Evolutionary conservation across 495 filamentous ascomycete species (phyloP).

Genomic region (Neurospora hispaniola): DNA sequence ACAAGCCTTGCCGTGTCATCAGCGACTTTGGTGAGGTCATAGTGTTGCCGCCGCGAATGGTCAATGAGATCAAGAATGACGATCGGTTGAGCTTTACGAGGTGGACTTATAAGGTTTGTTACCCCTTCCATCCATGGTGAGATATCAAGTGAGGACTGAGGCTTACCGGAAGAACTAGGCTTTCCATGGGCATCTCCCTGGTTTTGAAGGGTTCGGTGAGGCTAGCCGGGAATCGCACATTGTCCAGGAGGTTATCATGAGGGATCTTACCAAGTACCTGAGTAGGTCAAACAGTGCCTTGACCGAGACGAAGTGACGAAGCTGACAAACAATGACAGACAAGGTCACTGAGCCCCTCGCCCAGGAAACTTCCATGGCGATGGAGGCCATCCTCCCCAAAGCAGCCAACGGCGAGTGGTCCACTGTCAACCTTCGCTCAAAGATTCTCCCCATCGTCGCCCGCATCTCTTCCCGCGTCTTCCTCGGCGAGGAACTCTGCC

Average conservation of each 20-base stretch:
- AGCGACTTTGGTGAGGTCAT: slow-evolving; percentile 20
- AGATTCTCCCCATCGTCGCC: slow-evolving; percentile 25
- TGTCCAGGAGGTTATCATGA: slow-evolving; percentile 31
- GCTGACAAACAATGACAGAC: slow-evolving; percentile 12
- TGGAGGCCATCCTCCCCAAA: slow-evolving; percentile 22
- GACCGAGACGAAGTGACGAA: background rate
- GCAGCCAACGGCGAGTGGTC: slow-evolving; percentile 17
- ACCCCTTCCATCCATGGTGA: background rate
- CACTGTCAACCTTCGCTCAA: slow-evolving; percentile 5
- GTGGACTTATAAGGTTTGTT: slow-evolving; percentile 26
- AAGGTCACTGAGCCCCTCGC: slow-evolving; percentile 26
- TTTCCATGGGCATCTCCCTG: slow-evolving; percentile 34
- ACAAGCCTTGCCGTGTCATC: slow-evolving; percentile 17
- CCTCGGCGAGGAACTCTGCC: slow-evolving; percentile 36
- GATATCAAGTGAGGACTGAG: no score
- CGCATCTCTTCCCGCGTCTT: slow-evolving; percentile 38
- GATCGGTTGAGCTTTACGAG: slow-evolving; percentile 23
- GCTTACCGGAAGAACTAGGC: slow-evolving; percentile 13
- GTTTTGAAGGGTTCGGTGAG: slow-evolving; percentile 34
- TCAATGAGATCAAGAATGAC: slow-evolving; percentile 40
- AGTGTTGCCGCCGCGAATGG: slow-evolving; percentile 34
- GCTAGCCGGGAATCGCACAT: slow-evolving; percentile 13
- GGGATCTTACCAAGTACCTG: slow-evolving; percentile 38
- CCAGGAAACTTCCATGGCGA: slow-evolving; percentile 28
- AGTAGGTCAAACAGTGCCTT: slow-evolving; percentile 10